Base-by-base conservation (phyloP, 805 yeast genomes). In the Cyberlindnera japonica region DNA sequence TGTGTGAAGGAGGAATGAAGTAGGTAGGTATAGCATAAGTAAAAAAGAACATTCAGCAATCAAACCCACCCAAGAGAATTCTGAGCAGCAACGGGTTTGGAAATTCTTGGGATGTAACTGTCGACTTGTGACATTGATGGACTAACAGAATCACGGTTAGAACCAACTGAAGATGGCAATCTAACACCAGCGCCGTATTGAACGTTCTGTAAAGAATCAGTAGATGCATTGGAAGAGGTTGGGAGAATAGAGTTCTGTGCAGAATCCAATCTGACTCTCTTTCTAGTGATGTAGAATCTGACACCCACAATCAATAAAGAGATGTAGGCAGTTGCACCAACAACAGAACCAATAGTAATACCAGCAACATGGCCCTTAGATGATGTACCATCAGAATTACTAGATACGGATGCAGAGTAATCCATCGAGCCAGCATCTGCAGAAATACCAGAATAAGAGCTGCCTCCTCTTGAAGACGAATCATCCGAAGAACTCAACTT, bases 271-370 rank as follows among this genome's bases (percentile, higher is more conserved):
- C 24, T 39, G 28, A 47, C 35, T 43, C 53, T 47, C 41, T 45
- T 49, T 31, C 41, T 45, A 10, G 49, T 49, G 50, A 71, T 72
- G 62, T 68, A 77, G 49, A 67, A 65, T 56, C 74, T 71, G 56
- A 75, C 74, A 48, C 76, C 65, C 28, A 79, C 55, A 40, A 79
- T 66, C 69, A 88, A 72, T 16, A 76, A 63, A 0, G 77, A 68
- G 55, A 85, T 74, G 58, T 85, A 84, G 9, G 76, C 65, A 7
- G 75, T 66, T 33, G 86, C 81, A 40, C 96, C 97, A 12, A 76
- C 78, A 22, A 86, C 79, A 6, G 95, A 79, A 34, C 97, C 96
- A 29, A 87, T 72, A 12, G 91, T 81, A 38, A 89, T 75, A 26
- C 95, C 96, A 19, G 84, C 81, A 18, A 86, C 72, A 46, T 72